A percentile compares a stretch with the other conserved stretches of the same genome.
These are phyloP conservation scores for Trichoderma simmonsii DNA, from an alignment of 2,329 filamentous ascomycete species.

Conservation along the genomic window DNA sequence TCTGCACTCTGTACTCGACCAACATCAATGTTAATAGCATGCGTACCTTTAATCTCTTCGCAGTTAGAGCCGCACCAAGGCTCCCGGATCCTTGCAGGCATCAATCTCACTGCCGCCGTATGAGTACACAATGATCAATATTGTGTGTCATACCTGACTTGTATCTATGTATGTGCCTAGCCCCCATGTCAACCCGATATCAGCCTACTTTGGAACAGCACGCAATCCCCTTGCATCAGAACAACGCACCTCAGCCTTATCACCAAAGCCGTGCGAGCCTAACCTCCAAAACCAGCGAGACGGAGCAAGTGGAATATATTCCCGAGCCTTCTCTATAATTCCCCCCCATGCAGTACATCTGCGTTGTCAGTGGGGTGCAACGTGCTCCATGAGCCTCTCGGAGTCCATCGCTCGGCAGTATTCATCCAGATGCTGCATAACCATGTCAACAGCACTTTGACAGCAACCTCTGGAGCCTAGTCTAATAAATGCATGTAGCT, in stretches of 20 bases:
- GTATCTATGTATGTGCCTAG: not conserved
- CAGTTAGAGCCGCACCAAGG: not conserved
- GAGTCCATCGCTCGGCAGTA: not conserved
- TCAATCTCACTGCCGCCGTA: not conserved
- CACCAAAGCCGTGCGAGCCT: not conserved
- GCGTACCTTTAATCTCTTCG: not conserved
- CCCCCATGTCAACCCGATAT: not conserved
- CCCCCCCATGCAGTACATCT: not conserved
- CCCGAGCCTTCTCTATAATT: not conserved
- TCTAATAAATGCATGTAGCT: not conserved
- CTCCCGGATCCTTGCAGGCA: not conserved
- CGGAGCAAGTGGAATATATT: not conserved
- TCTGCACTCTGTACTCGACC: not conserved
- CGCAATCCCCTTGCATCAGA: not conserved
- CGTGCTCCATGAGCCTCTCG: not conserved
- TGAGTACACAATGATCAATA: not conserved
- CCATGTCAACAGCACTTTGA: not conserved
- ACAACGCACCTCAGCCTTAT: not conserved
- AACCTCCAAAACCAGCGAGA: not conserved
- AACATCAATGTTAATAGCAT: not conserved
- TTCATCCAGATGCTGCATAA: not conserved
- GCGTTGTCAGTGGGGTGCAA: not conserved
- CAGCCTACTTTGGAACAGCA: not conserved
- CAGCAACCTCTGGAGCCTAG: not conserved
- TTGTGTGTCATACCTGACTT: not conserved